A percentile compares a stretch with the other conserved stretches of the same genome.
phyloP scores from a whole-genome alignment of 192 early-diverging fungal species.

The Rhizophagus clarus region DNA sequence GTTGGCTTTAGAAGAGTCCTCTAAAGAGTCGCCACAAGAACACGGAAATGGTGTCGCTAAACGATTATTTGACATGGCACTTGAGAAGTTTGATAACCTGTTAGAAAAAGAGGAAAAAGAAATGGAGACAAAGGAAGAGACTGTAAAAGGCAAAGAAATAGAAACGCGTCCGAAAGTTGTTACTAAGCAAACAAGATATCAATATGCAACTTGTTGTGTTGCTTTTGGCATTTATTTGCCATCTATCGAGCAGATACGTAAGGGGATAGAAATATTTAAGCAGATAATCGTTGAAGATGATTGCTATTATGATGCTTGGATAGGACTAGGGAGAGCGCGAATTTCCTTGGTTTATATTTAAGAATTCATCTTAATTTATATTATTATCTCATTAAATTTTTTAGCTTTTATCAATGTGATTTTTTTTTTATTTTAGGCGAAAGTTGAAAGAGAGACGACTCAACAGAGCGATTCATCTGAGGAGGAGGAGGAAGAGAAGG shows the following conservation, averaged over 20 bases:
- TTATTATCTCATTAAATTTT: not conserved
- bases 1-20: conserved; percentile 50
- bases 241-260: not conserved
- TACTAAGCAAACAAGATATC: conserved; percentile 4
- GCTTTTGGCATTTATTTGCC: conserved; percentile 22
- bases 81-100: conserved; percentile 44
- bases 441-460: not conserved
- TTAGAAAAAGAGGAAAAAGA: conserved; percentile 34
- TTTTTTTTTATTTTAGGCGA: not conserved
- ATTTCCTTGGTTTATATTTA: not conserved
- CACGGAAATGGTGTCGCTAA: conserved; percentile 36
- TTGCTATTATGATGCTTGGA: conserved; percentile 2
- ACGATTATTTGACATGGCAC: conserved; percentile 52
- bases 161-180: not conserved
- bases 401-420: not conserved
- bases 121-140: conserved; percentile 10
- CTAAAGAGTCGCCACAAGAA: conserved; percentile 21
- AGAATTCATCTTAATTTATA: not conserved
- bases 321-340: conserved; percentile 2
- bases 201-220: conserved; percentile 14
- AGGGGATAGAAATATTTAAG: conserved; percentile 7
- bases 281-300: not conserved
- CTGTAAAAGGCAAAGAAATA: not conserved
- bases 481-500: not conserved
- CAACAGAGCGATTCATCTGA: not conserved